phyloP scores from a whole-genome alignment of 805 yeast genomes.

The Sugiyamaella chiloensis region DNA sequence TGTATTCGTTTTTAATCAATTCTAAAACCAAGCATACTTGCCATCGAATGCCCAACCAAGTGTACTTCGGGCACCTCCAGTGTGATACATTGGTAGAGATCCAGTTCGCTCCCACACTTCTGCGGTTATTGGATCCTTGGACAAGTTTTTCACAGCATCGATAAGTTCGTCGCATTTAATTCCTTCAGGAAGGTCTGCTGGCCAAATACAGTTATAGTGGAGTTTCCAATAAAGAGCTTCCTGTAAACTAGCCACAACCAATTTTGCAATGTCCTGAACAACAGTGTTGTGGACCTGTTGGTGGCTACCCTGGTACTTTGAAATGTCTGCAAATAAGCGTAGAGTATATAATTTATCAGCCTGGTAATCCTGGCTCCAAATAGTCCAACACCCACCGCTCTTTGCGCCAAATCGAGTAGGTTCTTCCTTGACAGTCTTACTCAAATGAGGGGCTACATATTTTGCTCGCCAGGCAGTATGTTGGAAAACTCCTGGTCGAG shows the following conservation, averaged over 20 bases:
- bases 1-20: too few relatives aligned
- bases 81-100: slow-evolving; percentile 40
- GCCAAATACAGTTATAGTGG: slow-evolving; percentile 40
- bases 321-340: slow-evolving; percentile 19
- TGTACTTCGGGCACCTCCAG: slow-evolving; percentile 23
- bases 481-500: slow-evolving; percentile 18
- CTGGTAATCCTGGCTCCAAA: slow-evolving; percentile 30
- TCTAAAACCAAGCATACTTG: slow-evolving; percentile 49
- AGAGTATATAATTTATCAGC: slow-evolving; percentile 22
- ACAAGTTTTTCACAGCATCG: background rate
- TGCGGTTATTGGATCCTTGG: background rate
- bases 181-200: slow-evolving; percentile 35
- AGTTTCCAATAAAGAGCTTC: slow-evolving; percentile 36
- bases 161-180: slow-evolving; percentile 32
- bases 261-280: slow-evolving; percentile 32
- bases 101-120: slow-evolving; percentile 15
- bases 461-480: slow-evolving; percentile 24
- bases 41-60: slow-evolving; percentile 44
- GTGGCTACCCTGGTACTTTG: slow-evolving; percentile 5
- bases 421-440: slow-evolving; percentile 9
- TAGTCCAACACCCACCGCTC: slow-evolving; percentile 24
- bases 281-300: slow-evolving; percentile 23
- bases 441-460: slow-evolving; percentile 20
- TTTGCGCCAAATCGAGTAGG: slow-evolving; percentile 28
- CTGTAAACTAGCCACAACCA: slow-evolving; percentile 19